phyloP scores from a whole-genome alignment of 208 protist genomes.

The Leishmania lainsoni region DNA sequence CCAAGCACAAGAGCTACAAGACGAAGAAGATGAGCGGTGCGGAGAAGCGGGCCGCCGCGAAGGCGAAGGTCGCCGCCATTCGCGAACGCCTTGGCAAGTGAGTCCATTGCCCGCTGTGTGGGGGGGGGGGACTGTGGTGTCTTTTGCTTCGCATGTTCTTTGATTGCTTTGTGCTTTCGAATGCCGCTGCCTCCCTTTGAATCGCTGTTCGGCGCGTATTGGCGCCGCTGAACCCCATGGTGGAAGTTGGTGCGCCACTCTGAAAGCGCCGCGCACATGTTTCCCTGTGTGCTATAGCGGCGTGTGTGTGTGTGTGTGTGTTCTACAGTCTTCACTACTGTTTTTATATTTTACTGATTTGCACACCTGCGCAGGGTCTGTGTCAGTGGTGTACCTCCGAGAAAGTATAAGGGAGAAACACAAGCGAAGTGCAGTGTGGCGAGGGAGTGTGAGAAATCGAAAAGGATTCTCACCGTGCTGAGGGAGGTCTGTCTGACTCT shows the following conservation, averaged over 20 bases:
- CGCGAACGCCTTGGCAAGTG: slow-evolving; percentile 56
- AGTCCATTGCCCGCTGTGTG: not conserved
- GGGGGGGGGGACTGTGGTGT: not conserved
- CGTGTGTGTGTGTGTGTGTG: not conserved
- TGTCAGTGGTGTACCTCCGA: not conserved
- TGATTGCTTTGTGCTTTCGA: no score
- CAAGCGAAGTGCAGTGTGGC: not conserved
- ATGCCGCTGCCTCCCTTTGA: not conserved
- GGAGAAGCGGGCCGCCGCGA: slow-evolving; percentile 45
- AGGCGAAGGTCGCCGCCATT: slow-evolving; percentile 56
- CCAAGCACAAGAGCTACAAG: slow-evolving; percentile 53
- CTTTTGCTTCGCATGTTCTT: no score
- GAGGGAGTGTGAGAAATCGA: not conserved
- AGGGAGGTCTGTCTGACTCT: not conserved
- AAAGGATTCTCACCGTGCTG: not conserved
- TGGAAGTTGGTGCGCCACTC: no score
- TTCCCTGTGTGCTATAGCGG: not conserved
- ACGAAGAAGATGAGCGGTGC: slow-evolving; percentile 49
- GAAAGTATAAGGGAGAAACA: not conserved
- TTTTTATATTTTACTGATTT: slow-evolving; percentile 1
- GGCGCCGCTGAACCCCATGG: no score
- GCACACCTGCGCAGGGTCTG: not conserved
- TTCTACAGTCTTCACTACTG: not conserved
- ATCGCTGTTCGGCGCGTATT: not conserved
- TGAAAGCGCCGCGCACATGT: not conserved